Evolutionary conservation across 2,329 filamentous ascomycete genomes (phyloP).

Genomic region (Alternaria tenuissima): DNA sequence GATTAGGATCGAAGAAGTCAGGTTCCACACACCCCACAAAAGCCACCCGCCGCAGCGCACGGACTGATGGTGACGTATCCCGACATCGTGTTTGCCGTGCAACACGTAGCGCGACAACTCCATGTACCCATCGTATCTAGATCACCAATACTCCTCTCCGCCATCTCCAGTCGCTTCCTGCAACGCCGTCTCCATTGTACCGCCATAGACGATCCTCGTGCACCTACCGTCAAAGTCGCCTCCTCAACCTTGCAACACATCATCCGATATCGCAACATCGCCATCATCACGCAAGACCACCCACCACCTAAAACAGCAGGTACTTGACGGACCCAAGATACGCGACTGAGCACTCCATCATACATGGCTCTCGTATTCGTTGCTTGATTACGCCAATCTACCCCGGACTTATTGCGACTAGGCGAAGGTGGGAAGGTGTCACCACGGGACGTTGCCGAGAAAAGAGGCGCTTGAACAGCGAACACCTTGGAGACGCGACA

Average conservation of each 20-base stretch:
- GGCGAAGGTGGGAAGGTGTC: conserved; percentile 42
- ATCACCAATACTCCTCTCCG: rapidly evolving
- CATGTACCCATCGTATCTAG: background rate
- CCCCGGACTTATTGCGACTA: conserved; percentile 23
- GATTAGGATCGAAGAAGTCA: background rate
- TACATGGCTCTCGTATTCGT: conserved; percentile 27
- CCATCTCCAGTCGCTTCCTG: background rate
- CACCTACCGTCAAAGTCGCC: background rate
- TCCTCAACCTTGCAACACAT: conserved; percentile 5
- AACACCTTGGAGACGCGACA: background rate
- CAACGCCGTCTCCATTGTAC: background rate
- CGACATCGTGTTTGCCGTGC: conserved; percentile 4
- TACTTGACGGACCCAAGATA: conserved; percentile 19
- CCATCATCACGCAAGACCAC: background rate
- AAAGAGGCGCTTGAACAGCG: background rate
- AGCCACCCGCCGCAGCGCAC: conserved; percentile 6
- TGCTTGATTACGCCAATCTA: conserved; percentile 18
- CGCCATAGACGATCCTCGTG: background rate
- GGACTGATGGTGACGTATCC: conserved; percentile 8
- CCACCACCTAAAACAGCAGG: conserved; percentile 23
- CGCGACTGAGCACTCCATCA: conserved; percentile 24
- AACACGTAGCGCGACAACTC: background rate
- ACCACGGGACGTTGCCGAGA: conserved; percentile 30
- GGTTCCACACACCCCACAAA: conserved; percentile 15
- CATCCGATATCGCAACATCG: conserved; percentile 30